A percentile compares a stretch with the other conserved stretches of the same genome.
phyloP scores from a whole-genome alignment of 2,329 filamentous ascomycete genomes.

The Exserohilum rostratum region DNA sequence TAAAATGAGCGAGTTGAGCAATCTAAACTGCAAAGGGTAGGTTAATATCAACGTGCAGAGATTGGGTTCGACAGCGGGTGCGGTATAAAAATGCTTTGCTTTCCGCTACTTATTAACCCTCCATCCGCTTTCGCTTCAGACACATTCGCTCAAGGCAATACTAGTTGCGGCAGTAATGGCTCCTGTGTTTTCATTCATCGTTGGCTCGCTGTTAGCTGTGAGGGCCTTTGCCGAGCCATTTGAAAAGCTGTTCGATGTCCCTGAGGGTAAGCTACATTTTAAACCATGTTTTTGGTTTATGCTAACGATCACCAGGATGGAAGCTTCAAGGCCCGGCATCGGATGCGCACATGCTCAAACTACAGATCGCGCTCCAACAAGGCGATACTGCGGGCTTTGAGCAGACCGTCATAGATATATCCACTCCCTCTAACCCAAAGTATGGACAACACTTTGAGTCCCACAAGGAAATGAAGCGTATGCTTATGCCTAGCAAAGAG shows the following conservation, averaged over 20 bases:
- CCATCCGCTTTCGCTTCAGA: conserved; percentile 13
- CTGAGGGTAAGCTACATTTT: conserved; percentile 23
- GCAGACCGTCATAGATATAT: conserved; percentile 49
- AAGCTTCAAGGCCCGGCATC: conserved; percentile 25
- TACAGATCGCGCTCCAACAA: conserved; percentile 42
- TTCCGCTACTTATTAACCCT: background rate
- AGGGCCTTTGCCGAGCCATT: conserved; percentile 32
- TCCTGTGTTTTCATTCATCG: conserved; percentile 30
- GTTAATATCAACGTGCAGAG: conserved; percentile 6
- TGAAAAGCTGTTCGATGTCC: conserved; percentile 31
- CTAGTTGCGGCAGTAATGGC: conserved; percentile 25
- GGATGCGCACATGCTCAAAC: conserved; percentile 29
- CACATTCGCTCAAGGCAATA: conserved; percentile 18
- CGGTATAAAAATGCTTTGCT: conserved; percentile 5
- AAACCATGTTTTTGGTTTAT: background rate
- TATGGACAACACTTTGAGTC: conserved; percentile 58
- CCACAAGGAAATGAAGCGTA: conserved; percentile 51
- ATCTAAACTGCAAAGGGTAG: conserved; percentile 3
- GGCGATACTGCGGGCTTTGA: conserved; percentile 46
- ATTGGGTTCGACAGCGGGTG: background rate
- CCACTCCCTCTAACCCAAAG: conserved; percentile 54
- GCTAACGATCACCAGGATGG: conserved; percentile 28
- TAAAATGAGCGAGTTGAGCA: background rate
- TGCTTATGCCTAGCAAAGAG: conserved; percentile 51
- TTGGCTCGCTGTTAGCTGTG: conserved; percentile 32